These are phyloP conservation scores for Galerina marginata DNA, from an alignment of 768 basidiomycete species.

Conservation along the genomic window DNA sequence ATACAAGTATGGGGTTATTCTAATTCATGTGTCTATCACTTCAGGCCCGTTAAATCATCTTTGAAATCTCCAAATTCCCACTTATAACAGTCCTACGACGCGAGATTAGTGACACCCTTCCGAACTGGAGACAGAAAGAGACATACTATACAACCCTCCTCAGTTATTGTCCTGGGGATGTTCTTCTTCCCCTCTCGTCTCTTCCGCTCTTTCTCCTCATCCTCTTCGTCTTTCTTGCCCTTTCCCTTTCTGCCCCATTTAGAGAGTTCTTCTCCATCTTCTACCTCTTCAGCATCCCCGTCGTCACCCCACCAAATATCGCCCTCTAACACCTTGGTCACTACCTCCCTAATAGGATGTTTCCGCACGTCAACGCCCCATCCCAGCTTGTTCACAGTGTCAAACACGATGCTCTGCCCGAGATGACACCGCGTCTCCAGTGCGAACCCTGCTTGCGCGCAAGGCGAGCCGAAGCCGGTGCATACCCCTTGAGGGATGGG, in stretches of 20 bases:
- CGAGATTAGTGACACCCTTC: background rate
- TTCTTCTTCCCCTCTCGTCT: slow-evolving; percentile 38
- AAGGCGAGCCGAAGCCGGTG: slow-evolving; percentile 75
- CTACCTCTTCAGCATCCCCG: slow-evolving; percentile 22
- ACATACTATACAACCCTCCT: slow-evolving; percentile 66
- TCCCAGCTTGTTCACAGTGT: slow-evolving; percentile 80
- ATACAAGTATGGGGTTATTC: too few relatives aligned
- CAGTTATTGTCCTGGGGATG: slow-evolving; percentile 65
- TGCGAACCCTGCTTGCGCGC: slow-evolving; percentile 86
- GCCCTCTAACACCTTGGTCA: slow-evolving; percentile 62
- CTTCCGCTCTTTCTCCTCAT: slow-evolving; percentile 30
- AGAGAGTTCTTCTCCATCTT: slow-evolving; percentile 35
- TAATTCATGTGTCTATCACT: too few relatives aligned
- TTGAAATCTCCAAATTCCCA: slow-evolving; percentile 71
- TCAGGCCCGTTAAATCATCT: slow-evolving; percentile 11
- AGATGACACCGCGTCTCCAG: slow-evolving; percentile 88
- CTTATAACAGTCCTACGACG: slow-evolving; percentile 73
- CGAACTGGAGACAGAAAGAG: background rate
- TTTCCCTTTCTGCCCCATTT: slow-evolving; percentile 29
- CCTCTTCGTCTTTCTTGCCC: slow-evolving; percentile 10
- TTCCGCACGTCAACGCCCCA: slow-evolving; percentile 85
- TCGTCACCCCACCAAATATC: slow-evolving; percentile 56
- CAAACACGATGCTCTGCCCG: slow-evolving; percentile 86
- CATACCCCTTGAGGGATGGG: slow-evolving; percentile 90
- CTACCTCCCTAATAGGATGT: slow-evolving; percentile 74